Conservation (phyloP, 495 filamentous ascomycete species). For the Talaromyces nanjingensis region DNA sequence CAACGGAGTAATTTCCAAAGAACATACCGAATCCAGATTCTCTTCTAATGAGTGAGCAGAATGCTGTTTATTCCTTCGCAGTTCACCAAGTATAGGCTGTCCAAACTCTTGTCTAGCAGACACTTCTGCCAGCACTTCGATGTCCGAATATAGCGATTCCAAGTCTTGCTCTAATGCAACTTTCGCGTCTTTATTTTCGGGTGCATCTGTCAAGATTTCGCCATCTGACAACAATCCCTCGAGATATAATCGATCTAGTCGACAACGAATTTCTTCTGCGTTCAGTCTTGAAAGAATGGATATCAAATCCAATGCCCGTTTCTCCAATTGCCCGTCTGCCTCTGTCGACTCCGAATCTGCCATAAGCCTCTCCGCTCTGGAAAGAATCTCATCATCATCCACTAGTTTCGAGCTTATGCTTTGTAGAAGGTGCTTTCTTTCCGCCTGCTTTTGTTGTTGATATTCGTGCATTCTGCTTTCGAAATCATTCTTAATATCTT, state of each 20-base stretch:
- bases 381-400: slow-evolving; percentile 32
- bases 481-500: slow-evolving; percentile 26
- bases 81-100: slow-evolving; percentile 44
- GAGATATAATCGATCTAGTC: slow-evolving; percentile 39
- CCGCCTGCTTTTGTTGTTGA: slow-evolving; percentile 24
- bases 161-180: slow-evolving; percentile 47
- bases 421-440: slow-evolving; percentile 31
- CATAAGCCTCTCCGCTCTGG: slow-evolving; percentile 21
- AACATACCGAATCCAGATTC: slow-evolving; percentile 29
- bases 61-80: slow-evolving; percentile 18
- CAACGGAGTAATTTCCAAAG: not conserved
- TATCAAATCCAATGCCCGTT: slow-evolving; percentile 22
- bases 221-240: slow-evolving; percentile 19
- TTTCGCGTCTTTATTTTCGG: slow-evolving; percentile 15
- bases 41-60: slow-evolving; percentile 27
- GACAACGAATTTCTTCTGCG: slow-evolving; percentile 34
- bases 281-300: slow-evolving; percentile 23
- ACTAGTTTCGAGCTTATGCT: slow-evolving; percentile 28
- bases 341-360: slow-evolving; percentile 21
- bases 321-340: slow-evolving; percentile 23
- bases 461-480: slow-evolving; percentile 23
- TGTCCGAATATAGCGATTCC: slow-evolving; percentile 56
- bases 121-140: slow-evolving; percentile 56
- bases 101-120: slow-evolving; percentile 53
- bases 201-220: not conserved